Conservation (phyloP, 805 yeast genomes). For the Limtongia smithiae region DNA sequence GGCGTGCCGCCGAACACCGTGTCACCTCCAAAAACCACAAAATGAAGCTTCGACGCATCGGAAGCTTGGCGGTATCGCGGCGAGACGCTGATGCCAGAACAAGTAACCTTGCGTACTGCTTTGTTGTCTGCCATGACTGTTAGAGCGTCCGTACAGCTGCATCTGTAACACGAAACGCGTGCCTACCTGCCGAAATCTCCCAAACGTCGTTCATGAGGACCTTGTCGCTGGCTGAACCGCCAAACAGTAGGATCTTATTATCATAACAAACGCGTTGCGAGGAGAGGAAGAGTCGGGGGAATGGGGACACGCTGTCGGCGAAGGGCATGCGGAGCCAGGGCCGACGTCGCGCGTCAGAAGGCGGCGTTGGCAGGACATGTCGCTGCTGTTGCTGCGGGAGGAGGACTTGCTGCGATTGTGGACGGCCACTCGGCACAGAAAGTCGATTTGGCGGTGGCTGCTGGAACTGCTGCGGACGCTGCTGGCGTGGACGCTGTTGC, state of each 20-base stretch:
- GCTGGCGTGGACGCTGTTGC: conserved; percentile 1
- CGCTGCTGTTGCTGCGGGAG: conserved; percentile 1
- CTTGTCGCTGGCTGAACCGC: conserved; percentile 81
- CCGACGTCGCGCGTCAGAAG: conserved; percentile 10
- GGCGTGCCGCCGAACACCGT: conserved; percentile 45
- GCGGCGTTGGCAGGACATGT: background rate
- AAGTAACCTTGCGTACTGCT: conserved; percentile 52
- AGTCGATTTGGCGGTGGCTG: background rate
- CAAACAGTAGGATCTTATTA: conserved; percentile 82
- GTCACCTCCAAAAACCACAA: conserved; percentile 94
- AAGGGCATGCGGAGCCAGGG: conserved; percentile 21
- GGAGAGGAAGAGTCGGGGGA: conserved; percentile 91
- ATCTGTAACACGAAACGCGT: conserved; percentile 36
- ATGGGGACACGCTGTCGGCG: conserved; percentile 46
- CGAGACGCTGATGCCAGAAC: conserved; percentile 82
- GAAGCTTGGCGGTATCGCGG: conserved; percentile 97
- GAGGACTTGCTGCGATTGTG: background rate
- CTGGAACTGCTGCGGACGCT: background rate
- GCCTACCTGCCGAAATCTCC: conserved; percentile 60
- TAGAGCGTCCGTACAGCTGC: conserved; percentile 38
- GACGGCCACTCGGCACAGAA: too few species aligned
- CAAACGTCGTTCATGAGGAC: conserved; percentile 93
- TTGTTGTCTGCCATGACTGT: background rate
- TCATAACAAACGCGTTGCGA: conserved; percentile 66
- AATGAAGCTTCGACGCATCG: conserved; percentile 89